Evolutionary conservation across 75 land plant species (phyloP).

Genomic region (Pinus albicaulis): DNA sequence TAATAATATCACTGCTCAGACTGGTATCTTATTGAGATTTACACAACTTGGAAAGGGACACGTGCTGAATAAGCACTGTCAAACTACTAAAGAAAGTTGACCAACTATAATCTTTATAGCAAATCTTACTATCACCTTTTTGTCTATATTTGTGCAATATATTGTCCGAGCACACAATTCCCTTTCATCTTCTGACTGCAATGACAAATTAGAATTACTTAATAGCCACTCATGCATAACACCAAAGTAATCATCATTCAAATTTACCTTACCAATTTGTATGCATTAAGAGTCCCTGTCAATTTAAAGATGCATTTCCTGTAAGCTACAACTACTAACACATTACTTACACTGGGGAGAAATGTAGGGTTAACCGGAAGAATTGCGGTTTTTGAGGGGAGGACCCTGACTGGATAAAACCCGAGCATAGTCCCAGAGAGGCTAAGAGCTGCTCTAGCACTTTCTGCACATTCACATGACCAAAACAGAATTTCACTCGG

Average conservation of each 20-base stretch:
- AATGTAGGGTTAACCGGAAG: conserved; percentile 53
- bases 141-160: conserved; percentile 70
- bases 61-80: too few species aligned
- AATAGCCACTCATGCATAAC: not conserved
- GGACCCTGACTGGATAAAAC: conserved; percentile 46
- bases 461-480: conserved; percentile 17
- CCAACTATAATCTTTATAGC: too few species aligned
- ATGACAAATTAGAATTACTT: not conserved
- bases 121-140: conserved; percentile 36
- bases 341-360: conserved; percentile 34
- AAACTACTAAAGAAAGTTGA: too few species aligned
- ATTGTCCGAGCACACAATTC: conserved; percentile 66
- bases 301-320: too few species aligned
- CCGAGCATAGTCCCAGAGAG: conserved; percentile 50
- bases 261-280: not conserved
- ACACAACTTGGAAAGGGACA: too few species aligned
- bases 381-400: conserved; percentile 54
- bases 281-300: too few species aligned
- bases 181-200: conserved; percentile 70
- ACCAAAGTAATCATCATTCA: not conserved
- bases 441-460: conserved; percentile 39
- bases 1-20: too few species aligned
- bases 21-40: too few species aligned
- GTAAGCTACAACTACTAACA: not conserved
- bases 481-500: not conserved